Evolutionary conservation across 768 basidiomycete genomes (phyloP), one percentile per base, ranked within the genome.

Genomic region (Leccinum boreale): DNA sequence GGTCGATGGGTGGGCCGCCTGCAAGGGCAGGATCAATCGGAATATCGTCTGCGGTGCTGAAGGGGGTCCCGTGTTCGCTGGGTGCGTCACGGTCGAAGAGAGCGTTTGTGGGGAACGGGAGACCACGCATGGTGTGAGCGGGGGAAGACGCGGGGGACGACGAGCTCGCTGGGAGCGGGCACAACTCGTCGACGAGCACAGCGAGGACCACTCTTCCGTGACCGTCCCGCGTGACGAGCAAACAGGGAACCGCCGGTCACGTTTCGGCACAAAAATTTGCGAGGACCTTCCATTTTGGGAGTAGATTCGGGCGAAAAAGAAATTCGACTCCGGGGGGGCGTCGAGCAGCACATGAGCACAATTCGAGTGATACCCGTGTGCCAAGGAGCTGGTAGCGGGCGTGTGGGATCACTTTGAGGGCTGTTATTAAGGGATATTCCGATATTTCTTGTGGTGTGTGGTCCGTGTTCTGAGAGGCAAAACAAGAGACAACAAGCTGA

Each of bases 1-100:
- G 82, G 76, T 84, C 85, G 62, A 85, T 81, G 60, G 77, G 67
- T 21, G 77, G 71, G 33, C 36, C 35, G 17, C 70, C 79, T 50
- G 74, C 80, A 62, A 90, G 83, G 44, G 83, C 85, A 66, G 90
- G 90, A 83, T 92, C 89, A 78, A 91, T 90, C 63, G 88, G 87
- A 72, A 91, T 87, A 74, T 83, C 80, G 77, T 84, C 80, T 70
- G 71, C 73, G 74, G 76, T 78, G 77, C 78, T 80, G 70, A 75
- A 75, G 61, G 85, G 83, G 14, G 85, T 85, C 64, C 80, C 81
- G 65, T 79, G 76, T 60, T 87, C 85, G 72, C 83, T 78, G 29
- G 84, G 80, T 35, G 75, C 67, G 71, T 86, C 84, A 61, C 78
- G 83, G 75, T 81, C 76, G 70, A 72, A 79, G 57, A 75, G 64